Evolutionary conservation across 768 basidiomycete genomes (phyloP).

Genomic region (Lactarius evosmus): DNA sequence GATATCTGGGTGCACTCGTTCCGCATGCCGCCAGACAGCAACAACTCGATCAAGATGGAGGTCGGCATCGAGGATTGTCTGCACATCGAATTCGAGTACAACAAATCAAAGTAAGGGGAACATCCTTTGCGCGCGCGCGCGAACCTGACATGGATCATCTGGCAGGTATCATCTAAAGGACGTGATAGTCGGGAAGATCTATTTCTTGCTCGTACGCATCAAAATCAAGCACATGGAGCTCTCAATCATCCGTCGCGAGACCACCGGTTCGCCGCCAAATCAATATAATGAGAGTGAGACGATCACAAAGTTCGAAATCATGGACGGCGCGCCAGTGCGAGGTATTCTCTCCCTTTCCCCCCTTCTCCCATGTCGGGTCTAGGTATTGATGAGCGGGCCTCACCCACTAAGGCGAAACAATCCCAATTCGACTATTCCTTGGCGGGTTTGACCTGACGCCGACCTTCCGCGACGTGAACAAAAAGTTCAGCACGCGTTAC

Average conservation of each 20-base stretch:
- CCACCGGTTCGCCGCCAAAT: constrained; percentile 96
- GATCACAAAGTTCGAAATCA: constrained; percentile 99
- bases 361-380: not conserved
- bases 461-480: constrained; percentile 98
- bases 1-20: constrained; percentile 98
- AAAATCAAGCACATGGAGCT: constrained; percentile 99
- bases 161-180: constrained; percentile 95
- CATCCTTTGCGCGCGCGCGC: not conserved
- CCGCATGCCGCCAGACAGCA: constrained; percentile 97
- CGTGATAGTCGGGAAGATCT: constrained; percentile 99
- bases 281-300: constrained; percentile 99
- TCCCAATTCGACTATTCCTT: constrained; percentile 95
- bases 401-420: constrained; percentile 80
- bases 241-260: constrained; percentile 95
- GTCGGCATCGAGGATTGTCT: constrained; percentile 99
- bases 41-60: constrained; percentile 99
- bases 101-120: constrained; percentile 83
- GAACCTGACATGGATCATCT: not conserved
- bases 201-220: constrained; percentile 96
- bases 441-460: constrained; percentile 98
- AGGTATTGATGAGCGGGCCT: not conserved
- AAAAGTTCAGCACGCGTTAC: constrained; percentile 96
- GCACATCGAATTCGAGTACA: constrained; percentile 99
- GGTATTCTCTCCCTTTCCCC: constrained; percentile 41
- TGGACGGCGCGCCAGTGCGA: constrained; percentile 98